These are phyloP conservation scores for Excoecaria cochinchinensis DNA, from an alignment of 345 rosid species.

Conservation along the genomic window DNA sequence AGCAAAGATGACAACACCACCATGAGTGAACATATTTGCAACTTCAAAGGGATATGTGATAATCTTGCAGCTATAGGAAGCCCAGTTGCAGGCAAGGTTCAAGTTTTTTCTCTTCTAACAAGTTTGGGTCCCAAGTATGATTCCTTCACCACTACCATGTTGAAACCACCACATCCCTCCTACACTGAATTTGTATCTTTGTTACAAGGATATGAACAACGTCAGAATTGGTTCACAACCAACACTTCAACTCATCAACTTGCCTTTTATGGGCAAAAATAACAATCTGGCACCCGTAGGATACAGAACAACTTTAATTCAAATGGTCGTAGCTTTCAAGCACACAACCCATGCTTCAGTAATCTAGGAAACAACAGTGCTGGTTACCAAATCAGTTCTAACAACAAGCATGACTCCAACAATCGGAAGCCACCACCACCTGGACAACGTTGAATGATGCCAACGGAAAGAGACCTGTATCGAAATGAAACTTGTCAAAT, in stretches of 20 bases:
- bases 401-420: background rate
- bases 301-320: too few species aligned
- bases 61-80: constrained; percentile 7
- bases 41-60: constrained; percentile 11
- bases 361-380: background rate
- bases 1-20: background rate
- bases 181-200: background rate
- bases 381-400: too few species aligned
- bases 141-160: constrained; percentile 7
- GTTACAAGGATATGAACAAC: background rate
- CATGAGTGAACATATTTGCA: background rate
- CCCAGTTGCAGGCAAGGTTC: background rate
- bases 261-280: too few species aligned
- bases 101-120: constrained; percentile 11
- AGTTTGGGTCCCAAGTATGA: constrained; percentile 12
- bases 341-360: too few species aligned
- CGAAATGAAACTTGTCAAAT: background rate
- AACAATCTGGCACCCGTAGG: too few species aligned
- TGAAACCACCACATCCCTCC: background rate
- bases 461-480: background rate
- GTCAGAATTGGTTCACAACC: background rate
- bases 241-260: background rate
- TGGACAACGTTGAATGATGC: background rate
- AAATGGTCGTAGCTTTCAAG: too few species aligned
- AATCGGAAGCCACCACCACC: background rate